These are phyloP conservation scores for Kluyveromyces aestuarii DNA, from an alignment of 805 yeast genomes.

Conservation along the genomic window DNA sequence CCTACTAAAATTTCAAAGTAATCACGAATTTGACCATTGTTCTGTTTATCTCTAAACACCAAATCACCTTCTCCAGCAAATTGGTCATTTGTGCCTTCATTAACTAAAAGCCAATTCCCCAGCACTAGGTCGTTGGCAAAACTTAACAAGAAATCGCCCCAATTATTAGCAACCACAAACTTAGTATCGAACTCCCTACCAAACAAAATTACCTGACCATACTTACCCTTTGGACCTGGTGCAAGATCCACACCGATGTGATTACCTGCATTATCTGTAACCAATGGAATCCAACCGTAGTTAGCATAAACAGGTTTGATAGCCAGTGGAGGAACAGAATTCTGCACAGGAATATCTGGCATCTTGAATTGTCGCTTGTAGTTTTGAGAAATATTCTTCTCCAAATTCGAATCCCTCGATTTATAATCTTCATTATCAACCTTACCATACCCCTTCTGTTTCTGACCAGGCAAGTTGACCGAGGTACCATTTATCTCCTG, in stretches of 20 bases:
- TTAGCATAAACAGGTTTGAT: conserved; percentile 77
- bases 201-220: conserved; percentile 88
- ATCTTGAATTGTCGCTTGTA: conserved; percentile 29
- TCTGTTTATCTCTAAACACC: conserved; percentile 52
- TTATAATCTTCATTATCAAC: conserved; percentile 9
- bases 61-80: conserved; percentile 67
- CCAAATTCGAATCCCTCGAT: conserved; percentile 14
- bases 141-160: conserved; percentile 78
- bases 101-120: conserved; percentile 70
- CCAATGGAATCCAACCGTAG: conserved; percentile 84
- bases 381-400: conserved; percentile 13
- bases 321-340: conserved; percentile 68
- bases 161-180: conserved; percentile 74
- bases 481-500: conserved; percentile 6
- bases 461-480: conserved; percentile 17
- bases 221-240: conserved; percentile 66
- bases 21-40: conserved; percentile 37
- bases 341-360: conserved; percentile 42
- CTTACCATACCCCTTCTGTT: conserved; percentile 21
- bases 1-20: conserved; percentile 33
- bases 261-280: conserved; percentile 84
- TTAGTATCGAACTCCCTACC: conserved; percentile 93
- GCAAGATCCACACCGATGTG: conserved; percentile 85
- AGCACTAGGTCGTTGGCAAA: conserved; percentile 83
- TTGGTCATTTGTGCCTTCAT: conserved; percentile 50